These are phyloP conservation scores for Chrysosporium keratinophilum DNA, from an alignment of 2,329 filamentous ascomycete species.

Conservation along the genomic window DNA sequence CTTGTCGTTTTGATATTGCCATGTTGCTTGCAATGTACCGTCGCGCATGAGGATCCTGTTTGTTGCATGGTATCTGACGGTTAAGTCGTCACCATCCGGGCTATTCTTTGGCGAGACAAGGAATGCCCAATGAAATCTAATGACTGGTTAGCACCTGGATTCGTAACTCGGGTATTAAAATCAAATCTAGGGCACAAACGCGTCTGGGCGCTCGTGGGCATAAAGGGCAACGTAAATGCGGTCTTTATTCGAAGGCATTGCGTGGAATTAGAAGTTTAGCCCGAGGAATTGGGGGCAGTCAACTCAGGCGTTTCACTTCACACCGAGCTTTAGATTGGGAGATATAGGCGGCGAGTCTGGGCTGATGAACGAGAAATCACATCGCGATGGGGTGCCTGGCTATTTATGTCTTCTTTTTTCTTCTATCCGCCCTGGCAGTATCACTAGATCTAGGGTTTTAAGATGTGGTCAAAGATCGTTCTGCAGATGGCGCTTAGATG, in stretches of 20 bases:
- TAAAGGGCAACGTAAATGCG: conserved; percentile 28
- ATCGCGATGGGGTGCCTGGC: too few relatives aligned
- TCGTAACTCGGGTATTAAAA: background rate
- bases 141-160: background rate
- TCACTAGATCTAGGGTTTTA: too few relatives aligned
- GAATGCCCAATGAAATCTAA: conserved; percentile 10
- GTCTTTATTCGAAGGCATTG: conserved; percentile 17
- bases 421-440: too few relatives aligned
- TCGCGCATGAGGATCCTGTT: conserved; percentile 9
- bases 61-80: conserved; percentile 18
- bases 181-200: background rate
- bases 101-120: conserved; percentile 18
- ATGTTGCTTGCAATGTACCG: conserved; percentile 3
- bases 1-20: conserved; percentile 13
- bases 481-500: too few relatives aligned
- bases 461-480: too few relatives aligned
- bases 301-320: too few relatives aligned
- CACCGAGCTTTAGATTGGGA: too few relatives aligned
- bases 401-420: too few relatives aligned
- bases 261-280: background rate
- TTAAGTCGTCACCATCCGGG: conserved; percentile 16
- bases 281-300: too few relatives aligned
- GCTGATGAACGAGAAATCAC: too few relatives aligned
- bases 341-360: too few relatives aligned
- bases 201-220: conserved; percentile 19